Evolutionary conservation across 148 eudicot species (phyloP).

Genomic region (Vaccinium corymbosum): DNA sequence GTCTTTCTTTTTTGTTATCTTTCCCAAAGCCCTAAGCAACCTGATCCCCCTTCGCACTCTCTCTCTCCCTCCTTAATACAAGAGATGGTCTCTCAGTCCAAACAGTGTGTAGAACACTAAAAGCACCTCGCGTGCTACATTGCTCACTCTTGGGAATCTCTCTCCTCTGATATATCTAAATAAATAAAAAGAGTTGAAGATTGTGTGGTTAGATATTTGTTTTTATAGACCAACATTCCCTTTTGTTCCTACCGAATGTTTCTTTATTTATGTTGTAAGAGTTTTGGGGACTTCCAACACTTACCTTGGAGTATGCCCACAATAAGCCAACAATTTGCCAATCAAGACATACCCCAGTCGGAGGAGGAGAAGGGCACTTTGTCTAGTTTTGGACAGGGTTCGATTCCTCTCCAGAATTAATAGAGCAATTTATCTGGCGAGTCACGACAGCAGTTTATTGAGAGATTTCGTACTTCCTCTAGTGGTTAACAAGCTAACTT

Average conservation of each 20-base stretch:
- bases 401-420: too few species aligned
- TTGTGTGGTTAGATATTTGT: not conserved
- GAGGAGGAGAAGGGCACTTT: too few species aligned
- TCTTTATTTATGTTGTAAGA: constrained; percentile 13
- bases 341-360: too few species aligned
- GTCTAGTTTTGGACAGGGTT: too few species aligned
- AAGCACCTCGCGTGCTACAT: constrained; percentile 15
- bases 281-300: constrained; percentile 14
- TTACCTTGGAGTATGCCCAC: constrained; percentile 17
- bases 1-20: not conserved
- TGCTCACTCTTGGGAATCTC: constrained; percentile 19
- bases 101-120: constrained; percentile 21
- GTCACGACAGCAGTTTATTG: too few species aligned
- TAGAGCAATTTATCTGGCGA: too few species aligned
- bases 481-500: too few species aligned
- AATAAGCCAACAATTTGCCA: constrained; percentile 3
- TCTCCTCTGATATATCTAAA: not conserved
- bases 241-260: constrained; percentile 31
- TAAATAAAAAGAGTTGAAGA: not conserved
- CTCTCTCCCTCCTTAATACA: not conserved
- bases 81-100: constrained; percentile 18
- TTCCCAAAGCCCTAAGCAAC: constrained; percentile 1
- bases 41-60: constrained; percentile 7
- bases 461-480: too few species aligned
- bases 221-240: constrained; percentile 37